A percentile compares a stretch with the other conserved stretches of the same genome.
phyloP scores from a whole-genome alignment of 768 basidiomycete species.

The Trametes meyenii region DNA sequence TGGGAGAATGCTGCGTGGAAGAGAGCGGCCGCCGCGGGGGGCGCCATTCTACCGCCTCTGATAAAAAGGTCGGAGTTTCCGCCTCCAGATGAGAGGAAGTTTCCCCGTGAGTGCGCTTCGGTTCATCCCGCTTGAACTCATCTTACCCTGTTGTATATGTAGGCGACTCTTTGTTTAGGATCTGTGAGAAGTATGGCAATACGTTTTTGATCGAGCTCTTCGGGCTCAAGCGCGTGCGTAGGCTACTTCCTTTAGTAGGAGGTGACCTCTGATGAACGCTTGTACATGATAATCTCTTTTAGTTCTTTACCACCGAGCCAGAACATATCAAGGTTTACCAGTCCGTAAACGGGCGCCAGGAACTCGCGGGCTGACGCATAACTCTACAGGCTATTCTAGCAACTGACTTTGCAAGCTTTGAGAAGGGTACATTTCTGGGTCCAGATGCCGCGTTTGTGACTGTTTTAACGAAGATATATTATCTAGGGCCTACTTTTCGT shows the following conservation, averaged over 20 bases:
- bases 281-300: neutral
- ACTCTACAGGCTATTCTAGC: slow-evolving; percentile 38
- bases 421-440: slow-evolving; percentile 35
- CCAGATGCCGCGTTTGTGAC: neutral
- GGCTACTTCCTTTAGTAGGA: too few relatives aligned
- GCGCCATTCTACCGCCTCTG: neutral
- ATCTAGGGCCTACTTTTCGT: slow-evolving; percentile 32
- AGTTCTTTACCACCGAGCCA: slow-evolving; percentile 44
- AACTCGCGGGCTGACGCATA: neutral
- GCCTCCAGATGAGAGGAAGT: neutral
- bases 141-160: neutral
- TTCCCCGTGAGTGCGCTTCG: neutral
- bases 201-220: slow-evolving; percentile 6
- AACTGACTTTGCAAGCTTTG: slow-evolving; percentile 40
- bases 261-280: neutral
- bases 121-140: neutral
- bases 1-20: neutral
- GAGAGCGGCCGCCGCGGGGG: slow-evolving; percentile 3
- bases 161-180: slow-evolving; percentile 17
- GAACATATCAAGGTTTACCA: slow-evolving; percentile 42
- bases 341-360: neutral
- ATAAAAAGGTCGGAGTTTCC: neutral
- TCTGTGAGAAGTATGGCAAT: slow-evolving; percentile 16
- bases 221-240: slow-evolving; percentile 7
- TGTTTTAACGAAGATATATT: neutral